phyloP scores from a whole-genome alignment of 1,284 basidiomycete genomes.

The Trametes versicolor region DNA sequence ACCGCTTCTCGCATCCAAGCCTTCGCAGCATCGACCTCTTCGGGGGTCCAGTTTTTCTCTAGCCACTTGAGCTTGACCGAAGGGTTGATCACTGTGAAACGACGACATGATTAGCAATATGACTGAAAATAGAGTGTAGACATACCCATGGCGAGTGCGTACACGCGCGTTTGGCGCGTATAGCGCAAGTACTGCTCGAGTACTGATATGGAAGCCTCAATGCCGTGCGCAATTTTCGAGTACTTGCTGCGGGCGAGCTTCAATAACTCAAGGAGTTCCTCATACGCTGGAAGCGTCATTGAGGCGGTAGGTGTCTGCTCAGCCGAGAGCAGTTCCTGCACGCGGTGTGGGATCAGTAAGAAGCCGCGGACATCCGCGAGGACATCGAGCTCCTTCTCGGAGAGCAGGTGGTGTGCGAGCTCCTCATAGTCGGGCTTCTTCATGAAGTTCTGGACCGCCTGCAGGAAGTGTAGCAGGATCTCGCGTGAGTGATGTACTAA shows the following conservation, averaged over 20 bases:
- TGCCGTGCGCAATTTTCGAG: slow-evolving; percentile 29
- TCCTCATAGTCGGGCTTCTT: slow-evolving; percentile 8
- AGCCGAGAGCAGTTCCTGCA: slow-evolving; percentile 40
- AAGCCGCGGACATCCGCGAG: slow-evolving; percentile 25
- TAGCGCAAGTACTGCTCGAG: slow-evolving; percentile 45
- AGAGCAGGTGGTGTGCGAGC: slow-evolving; percentile 10
- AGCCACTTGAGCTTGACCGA: slow-evolving; percentile 8
- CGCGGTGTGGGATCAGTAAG: slow-evolving; percentile 35
- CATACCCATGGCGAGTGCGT: slow-evolving; percentile 48
- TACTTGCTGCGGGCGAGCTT: slow-evolving; percentile 4
- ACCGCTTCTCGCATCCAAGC: slow-evolving; percentile 9
- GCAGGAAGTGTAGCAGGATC: no score
- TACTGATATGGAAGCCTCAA: slow-evolving; percentile 38
- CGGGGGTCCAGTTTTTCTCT: slow-evolving; percentile 2
- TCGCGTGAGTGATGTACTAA: not conserved
- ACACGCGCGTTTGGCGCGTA: slow-evolving; percentile 41
- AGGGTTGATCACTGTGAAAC: not conserved
- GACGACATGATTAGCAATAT: not conserved
- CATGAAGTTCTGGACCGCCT: slow-evolving; percentile 20
- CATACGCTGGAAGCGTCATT: slow-evolving; percentile 30
- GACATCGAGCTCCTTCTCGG: slow-evolving; percentile 14
- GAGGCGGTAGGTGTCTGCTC: slow-evolving; percentile 43
- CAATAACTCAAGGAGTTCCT: slow-evolving; percentile 17
- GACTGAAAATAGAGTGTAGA: not conserved
- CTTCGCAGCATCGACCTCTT: not conserved